Conservation (phyloP, 176 grass and related monocot species). For the Puya raimondii region DNA sequence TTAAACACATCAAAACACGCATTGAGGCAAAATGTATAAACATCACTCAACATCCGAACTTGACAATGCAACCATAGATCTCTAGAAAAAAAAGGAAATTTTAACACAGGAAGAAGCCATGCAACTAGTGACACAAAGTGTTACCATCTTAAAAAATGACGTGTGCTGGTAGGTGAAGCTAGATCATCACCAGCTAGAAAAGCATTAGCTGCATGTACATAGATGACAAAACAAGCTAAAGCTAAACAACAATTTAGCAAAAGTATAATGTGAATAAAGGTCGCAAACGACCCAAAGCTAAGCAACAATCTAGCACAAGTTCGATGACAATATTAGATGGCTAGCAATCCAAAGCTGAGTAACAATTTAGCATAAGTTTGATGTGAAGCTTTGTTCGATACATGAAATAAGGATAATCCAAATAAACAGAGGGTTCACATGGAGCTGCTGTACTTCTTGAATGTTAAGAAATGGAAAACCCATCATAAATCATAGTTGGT, state of each 20-base stretch:
- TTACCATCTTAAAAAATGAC: constrained; percentile 23
- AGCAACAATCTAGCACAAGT: too few species aligned
- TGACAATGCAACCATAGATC: constrained; percentile 14
- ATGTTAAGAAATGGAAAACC: constrained; percentile 7
- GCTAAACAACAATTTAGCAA: not conserved
- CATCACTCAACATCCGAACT: constrained; percentile 4
- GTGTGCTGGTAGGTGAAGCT: constrained; percentile 21
- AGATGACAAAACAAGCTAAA: not conserved
- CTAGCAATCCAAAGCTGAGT: too few species aligned
- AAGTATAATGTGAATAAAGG: too few species aligned
- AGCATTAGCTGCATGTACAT: constrained; percentile 8
- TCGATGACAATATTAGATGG: too few species aligned
- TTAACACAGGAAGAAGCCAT: constrained; percentile 26
- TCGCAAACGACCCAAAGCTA: too few species aligned
- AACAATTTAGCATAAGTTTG: too few species aligned
- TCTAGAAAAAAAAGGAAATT: constrained; percentile 11
- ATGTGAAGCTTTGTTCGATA: too few species aligned
- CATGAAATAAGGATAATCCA: too few species aligned
- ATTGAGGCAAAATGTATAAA: not conserved
- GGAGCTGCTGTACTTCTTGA: constrained; percentile 18
- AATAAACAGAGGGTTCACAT: constrained; percentile 1
- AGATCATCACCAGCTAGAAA: constrained; percentile 28
- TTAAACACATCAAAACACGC: not conserved
- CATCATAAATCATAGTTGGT: constrained; percentile 11
- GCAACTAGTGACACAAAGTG: constrained; percentile 30